Evolutionary conservation across 1,284 basidiomycete species (phyloP), one percentile per base, ranked within the genome.

Genomic region (Ceratobasidium sp.): DNA sequence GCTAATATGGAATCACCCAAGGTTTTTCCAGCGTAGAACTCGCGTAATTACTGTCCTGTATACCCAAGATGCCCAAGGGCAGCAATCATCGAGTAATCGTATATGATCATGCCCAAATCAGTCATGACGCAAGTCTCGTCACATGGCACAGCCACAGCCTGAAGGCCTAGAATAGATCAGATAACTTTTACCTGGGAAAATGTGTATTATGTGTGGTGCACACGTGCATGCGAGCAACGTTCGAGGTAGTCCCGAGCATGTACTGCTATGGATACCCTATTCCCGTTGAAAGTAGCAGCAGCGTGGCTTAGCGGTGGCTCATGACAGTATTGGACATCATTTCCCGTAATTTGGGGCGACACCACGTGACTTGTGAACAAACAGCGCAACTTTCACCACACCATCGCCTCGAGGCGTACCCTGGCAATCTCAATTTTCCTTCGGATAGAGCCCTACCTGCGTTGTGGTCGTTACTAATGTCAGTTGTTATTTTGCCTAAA

Each of bases 1-100:
- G 98, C 94, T 19, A n/a, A 46, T 36, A 30, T 13, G 33, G 57
- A 14, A 41, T 50, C 14, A 29, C 8, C 57, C 57, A 46, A 60
- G 30, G 47, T 62, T 29, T 19, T 52, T 52, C 59, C 57, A 36
- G 58, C 1, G 27, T 23, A 59, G 52, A 36, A 33, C 14, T 54
- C 27, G 27, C 7, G n/a, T 4, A 27, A 54, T 54, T 54, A 33
- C 13, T 23, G 23, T 19, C 23, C n/a, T 29, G 39, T 39, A 25
- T 29, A 30, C 62, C 41, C 25, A 56, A 56, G 41, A 14, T 54
- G 62, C 52, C 42, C 42, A 59, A 36, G 11, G 16, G 52, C 21
- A 21, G 53, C 29, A 42, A 66, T 64, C 60, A 49, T 49, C 50
- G 8, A 16, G 50, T n/a, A 39, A 64, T 66, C 62, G 62, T 50